Base-by-base conservation (phyloP, 495 filamentous ascomycete genomes). In the Lepraria neglecta region DNA sequence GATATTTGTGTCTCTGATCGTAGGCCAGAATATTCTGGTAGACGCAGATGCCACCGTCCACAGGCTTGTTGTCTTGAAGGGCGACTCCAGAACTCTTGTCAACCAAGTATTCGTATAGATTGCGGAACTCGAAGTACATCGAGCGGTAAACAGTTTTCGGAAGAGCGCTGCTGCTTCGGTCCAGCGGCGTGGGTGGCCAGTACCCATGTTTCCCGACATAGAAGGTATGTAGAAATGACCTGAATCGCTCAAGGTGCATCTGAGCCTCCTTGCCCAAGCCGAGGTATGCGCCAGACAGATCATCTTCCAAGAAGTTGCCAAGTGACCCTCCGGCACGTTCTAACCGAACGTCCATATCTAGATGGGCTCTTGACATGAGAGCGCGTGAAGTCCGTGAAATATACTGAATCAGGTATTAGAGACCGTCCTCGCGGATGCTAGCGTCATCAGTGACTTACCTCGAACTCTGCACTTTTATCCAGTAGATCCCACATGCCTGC, bases 401-500 rank as follows among this genome's bases (percentile, higher is more conserved):
- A n/a, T 70, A 69, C 82, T 86, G 62, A 28, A 28, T n/a, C 27
- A 40, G 33, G 38, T 35, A 42, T 65, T 42, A 59, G 48, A 4
- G 30, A 3, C 17, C 9, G 3, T 2, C 19, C 6, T 6, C 6
- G 40, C 2, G 2, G 0, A 6, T 33, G 27, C 46, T 10, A 43
- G 46, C 21, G n/a, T 47, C 10, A 19, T 44, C 17, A 47, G 30
- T 21, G 3, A 71, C 77, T 30, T 70, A 82, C 83, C 72, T 79
- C 76, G 58, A 80, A 87, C 63, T 86, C 85, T 19, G 71, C 60
- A 61, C 77, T 78, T 5, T 64, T 57, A 58, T 70, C 69, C 21
- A 89, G 61, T 19, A 69, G 71, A 21, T 84, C 81, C 64, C 75
- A 79, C 86, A 88, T 88, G 53, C 85, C 86, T 42, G 80, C 78